Conservation (phyloP, 257 asterid species). For the Forsythia suspensa region DNA sequence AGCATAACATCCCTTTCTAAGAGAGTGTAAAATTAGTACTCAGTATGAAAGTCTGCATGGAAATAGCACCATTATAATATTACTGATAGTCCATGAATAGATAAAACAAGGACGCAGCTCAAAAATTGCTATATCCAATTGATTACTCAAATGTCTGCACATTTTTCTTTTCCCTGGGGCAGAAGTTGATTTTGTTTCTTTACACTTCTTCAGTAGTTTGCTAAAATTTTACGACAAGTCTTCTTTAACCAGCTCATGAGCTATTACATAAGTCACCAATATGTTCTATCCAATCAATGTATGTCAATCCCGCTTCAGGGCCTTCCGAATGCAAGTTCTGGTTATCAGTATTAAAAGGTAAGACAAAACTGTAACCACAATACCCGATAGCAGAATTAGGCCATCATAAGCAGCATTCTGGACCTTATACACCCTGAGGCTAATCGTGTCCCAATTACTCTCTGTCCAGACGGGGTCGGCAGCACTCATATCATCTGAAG, state of each 20-base stretch:
- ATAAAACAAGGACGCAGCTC: conserved; percentile 13
- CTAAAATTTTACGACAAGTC: background rate
- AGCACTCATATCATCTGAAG: conserved; percentile 51
- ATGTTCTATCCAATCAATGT: conserved; percentile 13
- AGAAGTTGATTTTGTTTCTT: background rate
- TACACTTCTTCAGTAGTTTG: background rate
- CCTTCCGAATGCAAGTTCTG: conserved; percentile 72
- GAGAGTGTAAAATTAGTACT: background rate
- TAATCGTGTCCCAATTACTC: conserved; percentile 82
- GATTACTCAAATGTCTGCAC: conserved; percentile 10
- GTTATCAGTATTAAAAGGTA: conserved; percentile 52
- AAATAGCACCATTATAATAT: background rate
- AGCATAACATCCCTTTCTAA: background rate
- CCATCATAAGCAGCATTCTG: conserved; percentile 59
- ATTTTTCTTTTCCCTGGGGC: background rate
- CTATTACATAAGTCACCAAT: conserved; percentile 13
- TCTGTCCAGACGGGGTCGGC: conserved; percentile 94
- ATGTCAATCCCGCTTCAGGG: conserved; percentile 77
- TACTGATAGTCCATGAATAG: background rate
- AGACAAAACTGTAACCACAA: conserved; percentile 56
- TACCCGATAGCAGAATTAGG: conserved; percentile 61
- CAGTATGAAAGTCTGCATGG: background rate
- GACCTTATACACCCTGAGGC: conserved; percentile 60
- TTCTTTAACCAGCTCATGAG: background rate
- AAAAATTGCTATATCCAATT: conserved; percentile 20